Base-by-base conservation (phyloP, 495 filamentous ascomycete species). In the Hypoxylon intermedium region DNA sequence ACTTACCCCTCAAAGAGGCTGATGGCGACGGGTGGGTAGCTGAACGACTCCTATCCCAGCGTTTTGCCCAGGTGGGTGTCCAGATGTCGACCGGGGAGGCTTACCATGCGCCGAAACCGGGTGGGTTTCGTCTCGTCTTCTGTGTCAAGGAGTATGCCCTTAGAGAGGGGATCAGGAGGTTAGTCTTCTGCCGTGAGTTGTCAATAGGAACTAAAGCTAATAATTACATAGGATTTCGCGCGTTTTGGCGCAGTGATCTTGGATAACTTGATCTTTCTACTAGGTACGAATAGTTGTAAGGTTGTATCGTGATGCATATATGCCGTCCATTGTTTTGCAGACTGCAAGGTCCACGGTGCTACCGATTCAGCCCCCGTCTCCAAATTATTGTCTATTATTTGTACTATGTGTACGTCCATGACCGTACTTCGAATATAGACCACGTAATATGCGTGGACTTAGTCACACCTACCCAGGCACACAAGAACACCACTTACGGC, bases 61-160 rank as follows among this genome's bases (percentile, higher is more conserved):
- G 40, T 5, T 48, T 84, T 33, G 34, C 76, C 40, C 46, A 74
- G 18, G 71, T 72, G 15, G 80, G 75, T 38, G 76, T 84, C 0
- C 75, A 76, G 24, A 56, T 85, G 49, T 70, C 77, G 9, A 71
- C 62, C 37, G 82, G 81, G 1, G 65, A 67, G 9, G 51, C 67
- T 13, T 78, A 81, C 57, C 71, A 72, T 13, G 74, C 79, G 1
- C 80, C 81, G 54, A 67, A 68, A 47, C 70, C 75, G 15, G 83
- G 82, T 0, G 81, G 74, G 72, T 85, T 83, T 56, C 68, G 83
- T 12, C 58, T 86, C 26, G 74, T 85, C 5, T 83, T 83, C 52
- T 71, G 76, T 3, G 74, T 79, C 48, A 63, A 70, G 7, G 62
- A 74, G 37, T 52, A 63, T 7, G 59, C 65, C 42, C 44, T 84